phyloP scores from a whole-genome alignment of 2,329 filamentous ascomycete species.

The Colletotrichum truncatum region DNA sequence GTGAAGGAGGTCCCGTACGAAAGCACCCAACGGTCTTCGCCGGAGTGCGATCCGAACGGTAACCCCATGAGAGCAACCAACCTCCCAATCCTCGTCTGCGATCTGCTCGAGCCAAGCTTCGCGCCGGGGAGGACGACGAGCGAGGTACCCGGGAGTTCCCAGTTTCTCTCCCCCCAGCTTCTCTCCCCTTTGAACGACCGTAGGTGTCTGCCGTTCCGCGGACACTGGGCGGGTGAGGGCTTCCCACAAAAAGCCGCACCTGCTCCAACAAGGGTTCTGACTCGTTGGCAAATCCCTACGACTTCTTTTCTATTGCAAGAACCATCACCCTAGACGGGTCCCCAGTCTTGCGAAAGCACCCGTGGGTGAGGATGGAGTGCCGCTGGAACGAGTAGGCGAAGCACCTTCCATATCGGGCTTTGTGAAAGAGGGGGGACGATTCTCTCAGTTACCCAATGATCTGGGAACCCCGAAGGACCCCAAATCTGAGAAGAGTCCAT shows the following conservation, averaged over 20 bases:
- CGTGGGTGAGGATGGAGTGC: background rate
- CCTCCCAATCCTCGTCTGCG: background rate
- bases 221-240: background rate
- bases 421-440: background rate
- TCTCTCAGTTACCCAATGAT: background rate
- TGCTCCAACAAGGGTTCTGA: slow-evolving; percentile 20
- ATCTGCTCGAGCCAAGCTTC: slow-evolving; percentile 4
- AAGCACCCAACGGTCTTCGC: background rate
- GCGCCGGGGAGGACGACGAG: background rate
- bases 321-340: no score
- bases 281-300: slow-evolving; percentile 5
- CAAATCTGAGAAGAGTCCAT: no score
- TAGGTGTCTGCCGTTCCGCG: no score
- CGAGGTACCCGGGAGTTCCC: background rate
- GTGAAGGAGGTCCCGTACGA: background rate
- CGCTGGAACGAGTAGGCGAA: background rate
- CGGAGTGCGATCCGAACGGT: no score
- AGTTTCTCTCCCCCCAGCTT: no score
- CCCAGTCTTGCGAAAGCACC: no score
- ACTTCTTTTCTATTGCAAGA: background rate
- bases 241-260: slow-evolving; percentile 20
- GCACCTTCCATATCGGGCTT: slow-evolving; percentile 15
- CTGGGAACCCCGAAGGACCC: no score
- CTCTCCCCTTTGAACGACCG: no score
- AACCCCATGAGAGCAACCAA: no score